Evolutionary conservation across 108 stramenopile species (phyloP), one percentile per base, ranked within the genome.

Genomic region (Skeletonema potamos): DNA sequence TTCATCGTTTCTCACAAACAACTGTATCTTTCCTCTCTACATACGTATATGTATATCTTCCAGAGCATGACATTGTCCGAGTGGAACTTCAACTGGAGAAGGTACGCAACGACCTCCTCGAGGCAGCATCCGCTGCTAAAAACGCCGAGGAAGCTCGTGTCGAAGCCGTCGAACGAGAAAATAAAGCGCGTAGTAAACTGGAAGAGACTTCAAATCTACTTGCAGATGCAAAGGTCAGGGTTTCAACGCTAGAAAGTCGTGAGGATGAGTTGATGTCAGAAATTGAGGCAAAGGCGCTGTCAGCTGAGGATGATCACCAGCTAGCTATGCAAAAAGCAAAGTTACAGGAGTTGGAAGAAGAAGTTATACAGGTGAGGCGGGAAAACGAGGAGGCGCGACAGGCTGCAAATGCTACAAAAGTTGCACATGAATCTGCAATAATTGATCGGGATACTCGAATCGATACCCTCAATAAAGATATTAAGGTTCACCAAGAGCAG

Each of bases 101-200:
- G 6, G 78, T 79, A 20, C 78, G 78, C 18, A 79, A 62, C 27
- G 78, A 79, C 55, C 66, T 79, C 61, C 60, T 79, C 32, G 66
- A 72, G 11, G 78, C 78, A 36, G 78, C 78, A 33, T 33, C 66
- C 55, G 71, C 78, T 15, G 78, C 78, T 2, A 62, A 65, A 64
- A 68, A 66, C 27, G 70, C 78, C 7, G 78, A 79, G 27, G 78
- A 79, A 37, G 70, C 78, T 37, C 78, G 78, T 34, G 60, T 79
- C 30, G 58, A 63, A 27, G 78, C 78, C 18, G 70, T 72, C 27
- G 37, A 32, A 6, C 61, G 61, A 18, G 78, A 79, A 62, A 27
- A 66, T 10, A 41, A 27, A 10, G 41, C 44, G 7, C 70, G 66
- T 5, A 18, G 28, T 11, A 66, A 79, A 26, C 44, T 79, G 39